These are phyloP conservation scores for Infundibulicybe gibba DNA, from an alignment of 768 basidiomycete species.

Conservation along the genomic window DNA sequence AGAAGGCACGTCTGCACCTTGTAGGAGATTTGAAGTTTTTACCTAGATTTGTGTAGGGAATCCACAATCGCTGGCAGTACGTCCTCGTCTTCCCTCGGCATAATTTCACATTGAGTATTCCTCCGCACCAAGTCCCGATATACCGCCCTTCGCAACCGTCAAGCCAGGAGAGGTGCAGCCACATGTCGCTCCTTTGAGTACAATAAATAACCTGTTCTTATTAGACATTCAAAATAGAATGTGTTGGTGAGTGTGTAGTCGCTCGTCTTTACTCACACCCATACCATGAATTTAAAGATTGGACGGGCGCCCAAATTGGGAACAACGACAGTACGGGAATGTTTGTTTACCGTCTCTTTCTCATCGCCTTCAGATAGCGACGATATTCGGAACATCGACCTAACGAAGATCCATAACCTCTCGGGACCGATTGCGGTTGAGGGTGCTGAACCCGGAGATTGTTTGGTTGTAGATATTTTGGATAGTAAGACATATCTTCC, in stretches of 20 bases:
- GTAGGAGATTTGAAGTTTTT: not conserved
- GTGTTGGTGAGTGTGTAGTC: slow-evolving; percentile 43
- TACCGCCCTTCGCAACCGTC: slow-evolving; percentile 57
- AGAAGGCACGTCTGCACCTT: slow-evolving; percentile 42
- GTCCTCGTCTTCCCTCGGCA: slow-evolving; percentile 15
- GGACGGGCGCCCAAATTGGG: slow-evolving; percentile 78
- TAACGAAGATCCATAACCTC: slow-evolving; percentile 69
- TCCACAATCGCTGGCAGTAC: slow-evolving; percentile 77
- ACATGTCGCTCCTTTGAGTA: not conserved
- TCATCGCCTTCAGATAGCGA: slow-evolving; percentile 47
- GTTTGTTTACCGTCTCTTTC: not conserved
- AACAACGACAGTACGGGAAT: slow-evolving; percentile 61
- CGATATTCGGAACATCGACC: slow-evolving; percentile 63
- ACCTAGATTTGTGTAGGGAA: slow-evolving; percentile 31
- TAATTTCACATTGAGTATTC: not conserved
- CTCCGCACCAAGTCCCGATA: slow-evolving; percentile 46
- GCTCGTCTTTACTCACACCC: not conserved
- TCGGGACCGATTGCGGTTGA: slow-evolving; percentile 74
- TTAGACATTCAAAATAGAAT: slow-evolving; percentile 69
- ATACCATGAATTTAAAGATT: slow-evolving; percentile 39
- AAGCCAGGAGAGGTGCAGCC: slow-evolving; percentile 54
- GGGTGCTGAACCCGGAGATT: slow-evolving; percentile 76
- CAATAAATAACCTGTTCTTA: slow-evolving; percentile 1
- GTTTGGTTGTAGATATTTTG: slow-evolving; percentile 76
- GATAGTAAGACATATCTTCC: slow-evolving; percentile 41